These are phyloP conservation scores for Salix purpurea DNA, from an alignment of 345 rosid species.

Conservation along the genomic window DNA sequence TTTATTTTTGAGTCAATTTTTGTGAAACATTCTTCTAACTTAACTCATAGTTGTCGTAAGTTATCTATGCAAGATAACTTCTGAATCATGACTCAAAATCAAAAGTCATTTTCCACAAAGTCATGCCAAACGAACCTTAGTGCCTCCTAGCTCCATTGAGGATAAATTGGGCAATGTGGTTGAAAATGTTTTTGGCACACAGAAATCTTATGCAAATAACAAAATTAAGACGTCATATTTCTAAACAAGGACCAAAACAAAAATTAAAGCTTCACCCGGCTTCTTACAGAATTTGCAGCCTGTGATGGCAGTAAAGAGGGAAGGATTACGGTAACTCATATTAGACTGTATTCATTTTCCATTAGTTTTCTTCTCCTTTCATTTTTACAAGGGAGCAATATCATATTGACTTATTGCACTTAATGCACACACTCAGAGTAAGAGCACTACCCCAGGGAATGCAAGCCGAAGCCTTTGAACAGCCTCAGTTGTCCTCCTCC, in stretches of 20 bases:
- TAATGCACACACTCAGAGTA: background rate
- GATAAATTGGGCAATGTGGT: background rate
- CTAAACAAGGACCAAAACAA: too few species aligned
- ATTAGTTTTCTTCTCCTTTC: background rate
- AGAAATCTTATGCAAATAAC: background rate
- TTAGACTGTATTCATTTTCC: background rate
- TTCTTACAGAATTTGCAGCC: background rate
- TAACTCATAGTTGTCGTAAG: too few species aligned
- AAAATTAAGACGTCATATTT: too few species aligned
- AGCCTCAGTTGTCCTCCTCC: constrained; percentile 71
- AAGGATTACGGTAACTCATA: background rate
- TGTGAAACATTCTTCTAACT: too few species aligned
- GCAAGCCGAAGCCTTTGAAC: constrained; percentile 88
- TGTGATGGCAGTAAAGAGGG: background rate
- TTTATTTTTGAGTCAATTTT: too few species aligned
- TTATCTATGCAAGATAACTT: too few species aligned
- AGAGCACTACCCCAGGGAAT: constrained; percentile 59
- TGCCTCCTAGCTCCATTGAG: background rate
- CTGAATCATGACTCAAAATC: too few species aligned
- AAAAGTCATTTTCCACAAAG: too few species aligned
- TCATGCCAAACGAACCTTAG: too few species aligned
- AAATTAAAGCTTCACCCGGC: background rate
- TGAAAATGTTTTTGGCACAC: background rate
- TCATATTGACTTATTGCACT: background rate
- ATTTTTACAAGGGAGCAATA: background rate